Base-by-base conservation (phyloP, 441 rosid species). In the Viola pubescens region DNA sequence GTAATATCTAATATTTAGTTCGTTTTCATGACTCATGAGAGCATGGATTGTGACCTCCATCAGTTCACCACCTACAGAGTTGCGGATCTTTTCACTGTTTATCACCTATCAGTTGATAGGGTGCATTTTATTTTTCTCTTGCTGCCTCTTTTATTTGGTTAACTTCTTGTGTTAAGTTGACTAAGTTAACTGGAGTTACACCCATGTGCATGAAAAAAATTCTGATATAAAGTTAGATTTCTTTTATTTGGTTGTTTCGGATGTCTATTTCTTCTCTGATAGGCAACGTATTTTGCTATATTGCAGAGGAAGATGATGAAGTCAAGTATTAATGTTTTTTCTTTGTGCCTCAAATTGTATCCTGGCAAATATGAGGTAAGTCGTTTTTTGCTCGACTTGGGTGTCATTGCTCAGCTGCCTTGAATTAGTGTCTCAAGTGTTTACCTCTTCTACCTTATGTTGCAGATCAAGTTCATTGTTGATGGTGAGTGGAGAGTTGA, bases 401-500 rank as follows among this genome's bases (percentile, higher is more conserved):
- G 2, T 26, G 34, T 26, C 34, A 26, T 26, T 26, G 34, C 40
- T 37, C n/a, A 9, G 46, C 59, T 45, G 8, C 12, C 34, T 53
- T 58, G 41, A 19, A n/a, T 10, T 11, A 5, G 4, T 43, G 16
- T 13, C 26, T 2, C 47, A 14, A 46, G 11, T 14, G 5, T 60
- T 7, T 13, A 34, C 16, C 19, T n/a, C 51, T 60, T 53, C n/a
- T 37, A 37, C 41, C 43, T 63, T 56, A 50, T 52, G 48, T 47
- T 52, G 26, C 89, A 92, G 98, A 78, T 89, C 61, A 92, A 89
- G 70, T 92, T 92, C 68, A 73, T 89, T 42, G 97, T 92, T 37
- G 94, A 92, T 73, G 98, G 97, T 12, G 70, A 78, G 65, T 92
- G 98, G 98, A 85, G 60, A 71, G 72, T 82, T 55, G 97, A 92